These are phyloP conservation scores for Eimeria necatrix DNA, from an alignment of 169 alveolate species.

Conservation along the genomic window DNA sequence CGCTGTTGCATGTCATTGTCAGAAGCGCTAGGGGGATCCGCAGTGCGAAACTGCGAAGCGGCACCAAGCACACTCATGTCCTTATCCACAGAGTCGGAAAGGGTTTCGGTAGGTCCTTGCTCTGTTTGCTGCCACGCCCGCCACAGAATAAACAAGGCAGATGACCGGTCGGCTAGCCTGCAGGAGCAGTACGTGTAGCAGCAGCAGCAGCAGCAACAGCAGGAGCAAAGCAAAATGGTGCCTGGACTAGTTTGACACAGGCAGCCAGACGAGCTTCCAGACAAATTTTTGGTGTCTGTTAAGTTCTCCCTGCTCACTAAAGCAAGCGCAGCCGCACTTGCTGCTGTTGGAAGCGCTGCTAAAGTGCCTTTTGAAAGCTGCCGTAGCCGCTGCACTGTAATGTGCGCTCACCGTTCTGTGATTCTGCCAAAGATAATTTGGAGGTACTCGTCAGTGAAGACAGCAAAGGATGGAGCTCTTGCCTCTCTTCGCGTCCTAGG, in stretches of 20 bases:
- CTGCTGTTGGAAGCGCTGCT: constrained; percentile 16
- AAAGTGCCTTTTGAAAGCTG: not conserved
- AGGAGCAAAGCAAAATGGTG: not conserved
- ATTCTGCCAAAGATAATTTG: constrained; percentile 14
- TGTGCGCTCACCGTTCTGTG: constrained; percentile 24
- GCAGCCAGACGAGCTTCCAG: not conserved
- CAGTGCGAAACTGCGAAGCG: not conserved
- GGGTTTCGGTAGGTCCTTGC: not conserved
- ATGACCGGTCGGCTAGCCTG: constrained; percentile 4
- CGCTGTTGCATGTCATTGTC: not conserved
- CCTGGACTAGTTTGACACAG: not conserved
- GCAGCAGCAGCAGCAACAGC: constrained; percentile 2
- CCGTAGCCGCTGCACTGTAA: not conserved
- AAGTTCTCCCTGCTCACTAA: too few relatives aligned
- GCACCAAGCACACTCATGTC: not conserved
- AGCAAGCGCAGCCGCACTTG: constrained; percentile 9
- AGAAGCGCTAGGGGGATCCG: not conserved
- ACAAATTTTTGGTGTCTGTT: too few relatives aligned
- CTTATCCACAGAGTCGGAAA: not conserved
- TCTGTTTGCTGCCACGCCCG: constrained; percentile 41
- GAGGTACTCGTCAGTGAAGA: constrained; percentile 20
- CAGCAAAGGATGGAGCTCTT: constrained; percentile 43
- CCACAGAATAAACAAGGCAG: constrained; percentile 36
- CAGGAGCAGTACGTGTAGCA: constrained; percentile 3
- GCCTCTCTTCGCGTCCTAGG: not conserved